These are phyloP conservation scores for Eustoma russellianum DNA, from an alignment of 257 asterid genomes.

Conservation along the genomic window DNA sequence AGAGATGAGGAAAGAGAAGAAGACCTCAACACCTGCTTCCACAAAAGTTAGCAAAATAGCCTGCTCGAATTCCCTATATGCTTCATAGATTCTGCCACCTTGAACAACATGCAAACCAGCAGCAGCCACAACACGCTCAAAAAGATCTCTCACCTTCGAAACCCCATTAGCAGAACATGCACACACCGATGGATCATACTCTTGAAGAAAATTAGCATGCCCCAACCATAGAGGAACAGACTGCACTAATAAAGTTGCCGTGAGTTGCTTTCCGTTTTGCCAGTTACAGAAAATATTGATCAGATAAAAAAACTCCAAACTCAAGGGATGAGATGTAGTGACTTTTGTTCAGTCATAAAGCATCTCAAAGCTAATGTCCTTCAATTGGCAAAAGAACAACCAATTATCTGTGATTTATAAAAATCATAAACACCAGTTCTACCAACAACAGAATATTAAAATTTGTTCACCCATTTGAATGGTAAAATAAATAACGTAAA, in stretches of 20 bases:
- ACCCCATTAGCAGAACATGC: slow-evolving; percentile 55
- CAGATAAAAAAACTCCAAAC: too few relatives aligned
- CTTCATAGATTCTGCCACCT: slow-evolving; percentile 81
- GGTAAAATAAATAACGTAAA: too few relatives aligned
- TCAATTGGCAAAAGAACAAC: too few relatives aligned
- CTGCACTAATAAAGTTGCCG: slow-evolving; percentile 31
- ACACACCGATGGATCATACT: slow-evolving; percentile 48
- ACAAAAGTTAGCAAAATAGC: slow-evolving; percentile 46
- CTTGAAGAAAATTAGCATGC: slow-evolving; percentile 75
- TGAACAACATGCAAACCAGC: slow-evolving; percentile 79
- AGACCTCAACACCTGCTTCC: slow-evolving; percentile 53
- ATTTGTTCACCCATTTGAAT: too few relatives aligned
- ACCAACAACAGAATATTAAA: too few relatives aligned
- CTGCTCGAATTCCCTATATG: slow-evolving; percentile 77
- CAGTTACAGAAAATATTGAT: too few relatives aligned
- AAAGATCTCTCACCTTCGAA: slow-evolving; percentile 66
- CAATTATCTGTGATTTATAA: too few relatives aligned
- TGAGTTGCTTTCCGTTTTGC: slow-evolving; percentile 4
- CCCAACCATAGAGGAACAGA: slow-evolving; percentile 88
- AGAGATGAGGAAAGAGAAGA: slow-evolving; percentile 10
- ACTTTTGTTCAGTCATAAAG: too few relatives aligned
- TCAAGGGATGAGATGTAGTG: too few relatives aligned
- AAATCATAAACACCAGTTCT: too few relatives aligned
- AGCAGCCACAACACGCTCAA: slow-evolving; percentile 88
- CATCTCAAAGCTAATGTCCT: too few relatives aligned